These are phyloP conservation scores for Pestalotiopsis sp. DNA, from an alignment of 2,329 filamentous ascomycete genomes.

Conservation along the genomic window DNA sequence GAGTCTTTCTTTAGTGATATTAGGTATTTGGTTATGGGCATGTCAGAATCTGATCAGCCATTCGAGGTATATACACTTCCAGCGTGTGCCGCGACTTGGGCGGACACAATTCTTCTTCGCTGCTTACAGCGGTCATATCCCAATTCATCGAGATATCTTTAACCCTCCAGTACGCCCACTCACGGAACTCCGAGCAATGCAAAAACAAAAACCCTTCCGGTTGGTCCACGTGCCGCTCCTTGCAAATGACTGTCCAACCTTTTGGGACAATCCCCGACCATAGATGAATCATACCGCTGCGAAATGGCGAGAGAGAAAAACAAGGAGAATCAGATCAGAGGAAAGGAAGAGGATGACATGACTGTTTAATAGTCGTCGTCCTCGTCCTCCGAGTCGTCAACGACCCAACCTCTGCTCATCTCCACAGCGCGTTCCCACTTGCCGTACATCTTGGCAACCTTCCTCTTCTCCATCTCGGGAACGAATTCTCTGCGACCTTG, in stretches of 20 bases:
- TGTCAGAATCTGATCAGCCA: not conserved
- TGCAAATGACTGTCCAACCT: not conserved
- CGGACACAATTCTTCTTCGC: not conserved
- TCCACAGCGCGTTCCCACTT: slow-evolving; percentile 61
- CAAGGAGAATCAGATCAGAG: not conserved
- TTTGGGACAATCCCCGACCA: not conserved
- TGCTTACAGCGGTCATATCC: not conserved
- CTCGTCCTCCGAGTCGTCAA: slow-evolving; percentile 30
- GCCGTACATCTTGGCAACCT: slow-evolving; percentile 45
- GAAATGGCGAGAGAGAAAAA: not conserved
- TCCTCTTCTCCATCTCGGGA: slow-evolving; percentile 57
- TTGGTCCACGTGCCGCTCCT: not conserved
- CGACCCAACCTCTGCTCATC: slow-evolving; percentile 59
- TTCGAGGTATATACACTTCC: not conserved
- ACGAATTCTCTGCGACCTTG: slow-evolving; percentile 70
- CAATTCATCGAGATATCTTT: not conserved
- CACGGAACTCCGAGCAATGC: slow-evolving; percentile 1
- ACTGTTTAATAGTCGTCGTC: slow-evolving; percentile 3
- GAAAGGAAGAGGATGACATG: not conserved
- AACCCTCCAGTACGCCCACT: not conserved
- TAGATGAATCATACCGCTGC: not conserved
- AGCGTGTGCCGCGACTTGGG: not conserved
- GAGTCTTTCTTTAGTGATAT: not conserved
- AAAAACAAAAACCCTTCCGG: not conserved
- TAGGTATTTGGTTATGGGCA: not conserved